A percentile compares a stretch with the other conserved stretches of the same genome.
Evolutionary conservation across 179 eudicot genomes (phyloP).

Genomic region (Silene vulgaris): DNA sequence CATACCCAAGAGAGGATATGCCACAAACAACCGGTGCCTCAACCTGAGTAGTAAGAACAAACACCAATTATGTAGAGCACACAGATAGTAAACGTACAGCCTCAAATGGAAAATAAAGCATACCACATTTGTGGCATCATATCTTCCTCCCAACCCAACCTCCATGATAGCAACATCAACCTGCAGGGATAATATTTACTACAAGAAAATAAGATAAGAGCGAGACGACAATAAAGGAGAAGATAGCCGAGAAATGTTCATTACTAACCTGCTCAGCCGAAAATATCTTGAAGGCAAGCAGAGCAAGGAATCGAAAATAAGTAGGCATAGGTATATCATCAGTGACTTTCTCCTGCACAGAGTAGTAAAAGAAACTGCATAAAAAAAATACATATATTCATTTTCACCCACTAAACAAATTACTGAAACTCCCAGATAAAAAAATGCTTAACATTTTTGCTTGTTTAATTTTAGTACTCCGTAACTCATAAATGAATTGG

Average conservation of each 20-base stretch:
- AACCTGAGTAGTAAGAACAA: slow-evolving; percentile 52
- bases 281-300: slow-evolving; percentile 97
- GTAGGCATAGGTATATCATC: slow-evolving; percentile 90
- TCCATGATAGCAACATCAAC: slow-evolving; percentile 96
- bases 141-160: slow-evolving; percentile 98
- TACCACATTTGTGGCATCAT: slow-evolving; percentile 99
- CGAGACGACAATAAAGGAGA: not conserved
- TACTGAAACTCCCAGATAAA: not conserved
- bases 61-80: not conserved
- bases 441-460: not conserved
- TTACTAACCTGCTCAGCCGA: slow-evolving; percentile 66
- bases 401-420: not conserved
- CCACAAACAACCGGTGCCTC: slow-evolving; percentile 89
- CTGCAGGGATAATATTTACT: slow-evolving; percentile 34
- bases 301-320: slow-evolving; percentile 86
- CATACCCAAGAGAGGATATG: slow-evolving; percentile 91
- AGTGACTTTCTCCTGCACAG: slow-evolving; percentile 58
- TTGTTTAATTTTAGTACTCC: not conserved
- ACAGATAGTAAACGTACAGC: not conserved
- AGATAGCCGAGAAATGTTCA: not conserved
- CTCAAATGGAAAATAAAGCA: slow-evolving; percentile 21
- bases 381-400: slow-evolving; percentile 11
- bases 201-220: slow-evolving; percentile 1
- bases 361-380: slow-evolving; percentile 19
- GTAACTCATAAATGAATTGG: too few relatives aligned